These are phyloP conservation scores for Durio zibethinus DNA, from an alignment of 345 rosid species.

Conservation along the genomic window DNA sequence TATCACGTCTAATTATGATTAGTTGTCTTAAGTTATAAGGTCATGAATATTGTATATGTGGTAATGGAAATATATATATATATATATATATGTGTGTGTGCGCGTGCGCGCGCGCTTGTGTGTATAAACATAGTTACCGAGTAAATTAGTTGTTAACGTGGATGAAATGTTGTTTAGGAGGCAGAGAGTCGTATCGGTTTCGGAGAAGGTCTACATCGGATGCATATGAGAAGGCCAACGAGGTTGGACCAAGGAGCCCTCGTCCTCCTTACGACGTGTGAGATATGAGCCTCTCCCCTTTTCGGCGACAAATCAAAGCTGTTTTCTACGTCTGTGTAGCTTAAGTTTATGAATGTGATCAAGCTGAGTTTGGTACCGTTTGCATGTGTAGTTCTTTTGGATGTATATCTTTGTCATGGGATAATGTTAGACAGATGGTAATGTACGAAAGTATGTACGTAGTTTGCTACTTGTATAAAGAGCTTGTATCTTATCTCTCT, in stretches of 20 bases:
- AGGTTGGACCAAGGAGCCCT: conserved; percentile 66
- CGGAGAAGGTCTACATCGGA: conserved; percentile 78
- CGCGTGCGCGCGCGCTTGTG: too few species aligned
- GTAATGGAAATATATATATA: neutral
- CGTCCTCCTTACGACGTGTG: conserved; percentile 83
- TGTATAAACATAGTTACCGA: too few species aligned
- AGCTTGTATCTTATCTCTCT: neutral
- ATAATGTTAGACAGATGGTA: neutral
- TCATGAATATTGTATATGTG: neutral
- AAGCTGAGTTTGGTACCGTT: neutral
- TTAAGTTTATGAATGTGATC: neutral
- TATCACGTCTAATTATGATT: too few species aligned
- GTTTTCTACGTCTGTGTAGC: neutral
- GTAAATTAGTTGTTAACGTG: neutral
- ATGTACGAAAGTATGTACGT: neutral
- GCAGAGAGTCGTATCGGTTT: conserved; percentile 76
- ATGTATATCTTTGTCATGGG: neutral
- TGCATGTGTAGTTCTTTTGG: neutral
- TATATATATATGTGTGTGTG: too few species aligned
- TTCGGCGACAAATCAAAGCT: neutral
- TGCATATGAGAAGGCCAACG: conserved; percentile 60
- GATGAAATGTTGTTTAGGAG: conserved; percentile 39
- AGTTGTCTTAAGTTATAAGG: neutral
- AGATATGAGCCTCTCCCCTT: conserved; percentile 30
- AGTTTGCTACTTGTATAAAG: neutral